Evolutionary conservation across 805 yeast species (phyloP), one percentile per base, ranked within the genome.

Genomic region (Zygotorulaspora sp.): DNA sequence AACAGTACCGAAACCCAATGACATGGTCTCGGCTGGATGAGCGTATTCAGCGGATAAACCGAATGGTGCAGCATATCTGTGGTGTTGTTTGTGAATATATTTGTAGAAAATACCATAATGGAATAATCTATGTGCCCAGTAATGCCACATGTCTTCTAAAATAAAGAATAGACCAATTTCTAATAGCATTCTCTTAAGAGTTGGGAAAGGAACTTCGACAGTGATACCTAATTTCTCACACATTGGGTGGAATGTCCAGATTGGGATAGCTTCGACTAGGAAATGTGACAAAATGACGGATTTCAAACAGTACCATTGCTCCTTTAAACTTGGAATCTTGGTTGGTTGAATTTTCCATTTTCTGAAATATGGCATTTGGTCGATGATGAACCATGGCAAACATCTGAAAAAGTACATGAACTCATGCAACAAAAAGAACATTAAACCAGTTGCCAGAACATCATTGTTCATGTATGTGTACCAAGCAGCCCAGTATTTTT

Each of bases 31-130:
- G 20, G 83, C 72, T 12, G 98, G 97, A 60, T 90, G 97, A 21
- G 97, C 97, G 62, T 90, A 90, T 69, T 90, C 98, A 33, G 97
- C 97, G 44, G 97, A 81, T 42, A 90, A 68, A 25, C 98, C 98
- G 58, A 90, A 90, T 31, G 98, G 98, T 30, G 97, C 97, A 15
- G 97, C 96, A 62, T 89, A 90, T 63, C 89, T 80, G 69, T 90
- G 98, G 66, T 90, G 98, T 71, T 88, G 96, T 69, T 90, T 90
- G 72, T 90, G 98, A 53, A 90, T 86, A 63, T 81, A 77, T 68
- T 84, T 87, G 77, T 90, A 90, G 62, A 92, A 84, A 44, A 78
- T 73, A 38, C 95, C 95, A 61, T 79, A 76, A 64, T 90, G 98
- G 64, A 90, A 79, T 25, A 80, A 74, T 56, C 97, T 79, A 66